These are phyloP conservation scores for Cephalotrichum gorgonifer DNA, from an alignment of 2,329 filamentous ascomycete species.

Conservation along the genomic window DNA sequence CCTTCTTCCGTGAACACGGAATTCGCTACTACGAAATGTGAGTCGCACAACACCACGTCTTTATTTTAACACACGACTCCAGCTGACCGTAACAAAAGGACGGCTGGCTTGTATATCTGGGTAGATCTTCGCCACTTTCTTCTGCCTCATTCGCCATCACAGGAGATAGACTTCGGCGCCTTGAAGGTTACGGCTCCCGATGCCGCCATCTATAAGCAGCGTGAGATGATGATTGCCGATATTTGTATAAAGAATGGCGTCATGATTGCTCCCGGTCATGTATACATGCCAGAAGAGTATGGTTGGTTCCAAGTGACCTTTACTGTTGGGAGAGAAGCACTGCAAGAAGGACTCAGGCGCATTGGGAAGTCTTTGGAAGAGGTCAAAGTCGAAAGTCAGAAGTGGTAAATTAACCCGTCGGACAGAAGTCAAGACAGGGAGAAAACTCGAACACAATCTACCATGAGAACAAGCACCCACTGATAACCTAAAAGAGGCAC, in stretches of 20 bases:
- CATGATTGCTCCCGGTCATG: constrained; percentile 9
- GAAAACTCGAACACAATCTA: too few relatives aligned
- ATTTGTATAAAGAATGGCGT: constrained; percentile 9
- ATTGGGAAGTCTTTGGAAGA: constrained; percentile 2
- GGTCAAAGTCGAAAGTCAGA: too few relatives aligned
- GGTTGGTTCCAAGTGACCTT: constrained; percentile 16
- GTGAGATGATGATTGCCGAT: constrained; percentile 8
- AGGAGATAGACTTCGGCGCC: background rate
- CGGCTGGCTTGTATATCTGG: constrained; percentile 13
- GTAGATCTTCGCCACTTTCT: constrained; percentile 9
- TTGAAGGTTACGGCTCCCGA: background rate
- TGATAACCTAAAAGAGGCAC: too few relatives aligned
- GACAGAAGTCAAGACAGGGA: too few relatives aligned
- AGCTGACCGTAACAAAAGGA: background rate
- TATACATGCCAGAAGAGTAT: constrained; percentile 12
- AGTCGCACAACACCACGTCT: background rate
- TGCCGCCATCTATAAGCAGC: background rate
- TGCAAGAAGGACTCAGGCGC: constrained; percentile 10
- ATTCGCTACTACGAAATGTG: constrained; percentile 6
- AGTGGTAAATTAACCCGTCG: too few relatives aligned
- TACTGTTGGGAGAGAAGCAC: constrained; percentile 7
- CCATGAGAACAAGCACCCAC: too few relatives aligned
- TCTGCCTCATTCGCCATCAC: background rate
- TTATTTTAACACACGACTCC: background rate
- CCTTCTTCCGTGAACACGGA: background rate